Conservation (phyloP, 2,329 filamentous ascomycete genomes). For the Canariomyces notabilis region DNA sequence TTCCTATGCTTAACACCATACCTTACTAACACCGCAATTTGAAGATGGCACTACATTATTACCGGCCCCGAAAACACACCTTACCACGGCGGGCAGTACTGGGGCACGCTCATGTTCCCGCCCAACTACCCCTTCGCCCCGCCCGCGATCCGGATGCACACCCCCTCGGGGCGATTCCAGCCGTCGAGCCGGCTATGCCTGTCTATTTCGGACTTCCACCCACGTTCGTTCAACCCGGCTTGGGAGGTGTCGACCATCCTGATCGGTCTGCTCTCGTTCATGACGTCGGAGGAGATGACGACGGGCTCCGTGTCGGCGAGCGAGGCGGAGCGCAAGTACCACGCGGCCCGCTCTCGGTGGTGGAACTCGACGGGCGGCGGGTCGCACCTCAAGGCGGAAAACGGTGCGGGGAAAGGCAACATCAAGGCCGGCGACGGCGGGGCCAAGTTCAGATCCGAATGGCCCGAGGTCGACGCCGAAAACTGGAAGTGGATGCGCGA, state of each 20-base stretch:
- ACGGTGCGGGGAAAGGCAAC: conserved; percentile 61
- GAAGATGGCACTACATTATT: conserved; percentile 88
- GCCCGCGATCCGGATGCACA: conserved; percentile 98
- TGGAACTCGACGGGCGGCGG: conserved; percentile 96
- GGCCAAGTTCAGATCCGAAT: conserved; percentile 81
- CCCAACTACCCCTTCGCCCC: conserved; percentile 96
- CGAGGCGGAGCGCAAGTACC: conserved; percentile 69
- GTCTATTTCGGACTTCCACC: conserved; percentile 95
- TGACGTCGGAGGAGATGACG: conserved; percentile 99
- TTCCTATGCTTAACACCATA: not conserved
- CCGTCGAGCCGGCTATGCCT: conserved; percentile 88
- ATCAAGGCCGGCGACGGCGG: conserved; percentile 91
- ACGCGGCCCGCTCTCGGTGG: conserved; percentile 78
- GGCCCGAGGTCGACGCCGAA: conserved; percentile 81
- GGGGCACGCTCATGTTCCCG: conserved; percentile 94
- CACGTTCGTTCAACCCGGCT: conserved; percentile 94
- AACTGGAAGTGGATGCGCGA: conserved; percentile 91
- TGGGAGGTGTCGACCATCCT: conserved; percentile 98
- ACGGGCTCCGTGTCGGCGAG: conserved; percentile 81
- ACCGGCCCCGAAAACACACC: conserved; percentile 92
- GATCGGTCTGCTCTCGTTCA: conserved; percentile 90
- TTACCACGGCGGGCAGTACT: conserved; percentile 93
- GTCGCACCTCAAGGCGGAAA: conserved; percentile 52
- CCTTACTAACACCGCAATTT: not conserved
- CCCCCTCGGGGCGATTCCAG: conserved; percentile 90